Percentiles rank a stretch among this genome's conserved stretches.
phyloP scores from a whole-genome alignment of 2,329 filamentous ascomycete species.

The Coniochaeta sp. region DNA sequence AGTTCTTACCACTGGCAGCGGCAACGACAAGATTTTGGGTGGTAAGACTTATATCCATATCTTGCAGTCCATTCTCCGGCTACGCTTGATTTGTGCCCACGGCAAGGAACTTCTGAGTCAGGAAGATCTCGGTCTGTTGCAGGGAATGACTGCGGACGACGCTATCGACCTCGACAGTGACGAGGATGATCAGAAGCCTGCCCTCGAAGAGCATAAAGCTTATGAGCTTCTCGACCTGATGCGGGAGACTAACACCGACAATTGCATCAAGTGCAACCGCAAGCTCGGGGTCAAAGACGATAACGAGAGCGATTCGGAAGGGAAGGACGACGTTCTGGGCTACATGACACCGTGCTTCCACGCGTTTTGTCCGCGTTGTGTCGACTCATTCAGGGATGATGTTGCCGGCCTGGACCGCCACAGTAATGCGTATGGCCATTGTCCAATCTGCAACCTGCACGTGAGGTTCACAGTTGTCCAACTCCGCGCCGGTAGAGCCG shows the following conservation, averaged over 20 bases:
- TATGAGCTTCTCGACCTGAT: constrained; percentile 83
- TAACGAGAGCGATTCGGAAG: constrained; percentile 51
- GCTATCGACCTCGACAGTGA: constrained; percentile 87
- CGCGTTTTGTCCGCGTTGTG: constrained; percentile 70
- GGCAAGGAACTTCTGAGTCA: constrained; percentile 85
- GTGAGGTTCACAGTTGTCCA: constrained; percentile 60
- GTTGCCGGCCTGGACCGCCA: constrained; percentile 33
- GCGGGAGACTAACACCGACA: constrained; percentile 70
- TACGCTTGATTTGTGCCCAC: constrained; percentile 87
- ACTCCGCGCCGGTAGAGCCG: constrained; percentile 57
- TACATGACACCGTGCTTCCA: constrained; percentile 86
- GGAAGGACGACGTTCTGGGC: constrained; percentile 59
- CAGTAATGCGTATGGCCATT: constrained; percentile 42
- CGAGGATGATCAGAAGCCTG: constrained; percentile 50
- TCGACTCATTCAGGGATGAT: constrained; percentile 49
- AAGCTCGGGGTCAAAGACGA: constrained; percentile 51
- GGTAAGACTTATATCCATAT: constrained; percentile 93
- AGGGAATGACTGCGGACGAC: constrained; percentile 74
- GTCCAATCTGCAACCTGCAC: constrained; percentile 60
- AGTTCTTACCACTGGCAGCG: constrained; percentile 60
- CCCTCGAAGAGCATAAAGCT: constrained; percentile 62
- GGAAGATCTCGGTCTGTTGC: constrained; percentile 71
- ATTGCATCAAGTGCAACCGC: constrained; percentile 62
- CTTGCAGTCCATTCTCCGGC: constrained; percentile 79
- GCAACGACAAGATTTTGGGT: constrained; percentile 58